Conservation (phyloP, 768 basidiomycete species). For the Hericium erinaceus region DNA sequence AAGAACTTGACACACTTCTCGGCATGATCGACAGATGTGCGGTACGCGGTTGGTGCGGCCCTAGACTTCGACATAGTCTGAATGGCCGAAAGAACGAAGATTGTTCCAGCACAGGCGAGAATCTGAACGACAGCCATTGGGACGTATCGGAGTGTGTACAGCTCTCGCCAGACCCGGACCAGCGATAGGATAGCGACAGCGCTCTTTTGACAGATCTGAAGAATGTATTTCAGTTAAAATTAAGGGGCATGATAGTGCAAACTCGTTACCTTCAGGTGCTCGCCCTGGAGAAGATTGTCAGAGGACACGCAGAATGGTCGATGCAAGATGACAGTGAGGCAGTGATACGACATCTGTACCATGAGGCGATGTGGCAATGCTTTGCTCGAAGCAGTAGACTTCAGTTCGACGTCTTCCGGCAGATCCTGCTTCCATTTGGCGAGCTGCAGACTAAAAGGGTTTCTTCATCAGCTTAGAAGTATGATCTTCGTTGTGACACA, state of each 20-base stretch:
- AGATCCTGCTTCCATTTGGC: slow-evolving; percentile 11
- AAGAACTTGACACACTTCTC: slow-evolving; percentile 7
- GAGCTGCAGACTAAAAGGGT: slow-evolving; percentile 10
- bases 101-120: slow-evolving; percentile 13
- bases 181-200: slow-evolving; percentile 10
- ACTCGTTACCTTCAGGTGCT: slow-evolving; percentile 10
- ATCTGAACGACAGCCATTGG: slow-evolving; percentile 15
- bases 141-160: slow-evolving; percentile 10
- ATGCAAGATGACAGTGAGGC: slow-evolving; percentile 12
- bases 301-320: slow-evolving; percentile 12
- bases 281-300: background rate
- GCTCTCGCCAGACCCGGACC: slow-evolving; percentile 8
- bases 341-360: slow-evolving; percentile 13
- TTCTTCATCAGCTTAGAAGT: background rate
- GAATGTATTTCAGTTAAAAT: background rate
- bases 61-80: slow-evolving; percentile 12
- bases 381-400: slow-evolving; percentile 16
- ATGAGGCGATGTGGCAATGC: slow-evolving; percentile 13
- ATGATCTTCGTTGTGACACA: background rate
- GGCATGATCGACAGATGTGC: slow-evolving; percentile 1
- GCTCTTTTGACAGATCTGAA: background rate
- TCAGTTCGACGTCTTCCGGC: slow-evolving; percentile 8
- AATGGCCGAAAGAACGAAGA: slow-evolving; percentile 13
- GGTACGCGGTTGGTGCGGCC: slow-evolving; percentile 4
- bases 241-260: background rate